Percentiles rank a stretch among this genome's conserved stretches.
These are phyloP conservation scores for Ramaria sp. DNA, from an alignment of 768 basidiomycete species.

Conservation along the genomic window DNA sequence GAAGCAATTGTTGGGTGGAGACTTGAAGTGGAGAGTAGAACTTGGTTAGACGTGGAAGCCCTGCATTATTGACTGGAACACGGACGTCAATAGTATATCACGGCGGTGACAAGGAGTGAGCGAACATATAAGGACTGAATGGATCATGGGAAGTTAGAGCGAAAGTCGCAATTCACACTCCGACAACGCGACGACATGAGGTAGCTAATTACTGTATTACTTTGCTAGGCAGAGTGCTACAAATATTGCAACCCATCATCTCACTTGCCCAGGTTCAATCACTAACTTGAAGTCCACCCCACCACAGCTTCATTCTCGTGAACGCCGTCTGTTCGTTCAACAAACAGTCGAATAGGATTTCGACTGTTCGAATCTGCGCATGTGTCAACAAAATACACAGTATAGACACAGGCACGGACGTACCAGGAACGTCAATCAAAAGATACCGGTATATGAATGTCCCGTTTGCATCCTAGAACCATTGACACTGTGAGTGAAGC, in stretches of 20 bases:
- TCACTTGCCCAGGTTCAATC: neutral
- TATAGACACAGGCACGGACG: constrained; percentile 19
- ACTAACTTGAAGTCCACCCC: constrained; percentile 33
- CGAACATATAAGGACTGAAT: constrained; percentile 78
- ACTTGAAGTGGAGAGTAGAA: constrained; percentile 74
- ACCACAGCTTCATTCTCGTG: constrained; percentile 63
- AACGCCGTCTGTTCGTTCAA: constrained; percentile 56
- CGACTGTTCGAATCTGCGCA: constrained; percentile 47
- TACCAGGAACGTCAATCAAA: constrained; percentile 72
- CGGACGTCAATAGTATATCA: constrained; percentile 13
- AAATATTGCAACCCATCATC: neutral
- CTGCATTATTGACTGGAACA: constrained; percentile 80
- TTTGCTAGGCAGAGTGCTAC: neutral
- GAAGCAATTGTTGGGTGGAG: constrained; percentile 52
- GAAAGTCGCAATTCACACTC: too few relatives aligned
- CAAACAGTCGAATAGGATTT: constrained; percentile 56
- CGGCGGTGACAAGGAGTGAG: constrained; percentile 16
- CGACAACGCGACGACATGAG: too few relatives aligned
- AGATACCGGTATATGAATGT: constrained; percentile 73
- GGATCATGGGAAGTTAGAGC: constrained; percentile 44
- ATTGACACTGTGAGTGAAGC: neutral
- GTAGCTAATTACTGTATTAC: too few relatives aligned
- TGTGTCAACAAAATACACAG: constrained; percentile 14
- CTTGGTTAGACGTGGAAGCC: constrained; percentile 74
- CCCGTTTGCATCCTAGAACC: constrained; percentile 55